Evolutionary conservation across 225 moss, liverwort and hornwort genomes (phyloP), one percentile per base, ranked within the genome.

Genomic region (Pleurozium schreberi): DNA sequence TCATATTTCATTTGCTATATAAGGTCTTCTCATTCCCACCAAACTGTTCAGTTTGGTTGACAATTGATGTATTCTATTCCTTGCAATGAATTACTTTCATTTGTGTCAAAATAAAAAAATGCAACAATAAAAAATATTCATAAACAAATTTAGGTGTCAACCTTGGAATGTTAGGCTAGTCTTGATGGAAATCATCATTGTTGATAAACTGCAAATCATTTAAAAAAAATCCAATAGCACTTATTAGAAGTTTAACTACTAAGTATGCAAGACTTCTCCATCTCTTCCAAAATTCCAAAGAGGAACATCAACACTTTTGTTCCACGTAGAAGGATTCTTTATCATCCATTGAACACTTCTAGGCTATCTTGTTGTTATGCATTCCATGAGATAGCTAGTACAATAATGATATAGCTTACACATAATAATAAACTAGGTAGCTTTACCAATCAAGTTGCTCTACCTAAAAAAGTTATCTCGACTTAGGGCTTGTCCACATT

Each of bases 1-100:
- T 26, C 0, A 42, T 13, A 8, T 42, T 42, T 3, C 42, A 0
- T 42, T 9, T 71, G 3, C 27, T 2, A 0, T 0, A 0, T 27
- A 15, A 15, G 16, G 3, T 27, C 16, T 27, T 71, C 43, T 42
- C 5, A 27, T 27, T 71, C 26, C 5, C 3, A 43, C 8, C 0
- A 15, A 4, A 15, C 4, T 0, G 0, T 70, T 71, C n/a, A n/a
- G n/a, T 71, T 43, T 0, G 3, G 1, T 17, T 43, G 27, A 5
- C 10, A 1, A 71, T 71, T 27, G 27, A 27, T 71, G 14, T 27
- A 43, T 0, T 17, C 0, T 71, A 43, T 43, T 45, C 16, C 0
- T n/a, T n/a, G 9, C 6, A 71, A 71, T 15, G 6, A 71, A 28
- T 28, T 17, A 45, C 6, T 43, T 70, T 26, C 15, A 42, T 27